These are phyloP conservation scores for Fragilaria crotonensis DNA, from an alignment of 108 stramenopile genomes.

Conservation along the genomic window DNA sequence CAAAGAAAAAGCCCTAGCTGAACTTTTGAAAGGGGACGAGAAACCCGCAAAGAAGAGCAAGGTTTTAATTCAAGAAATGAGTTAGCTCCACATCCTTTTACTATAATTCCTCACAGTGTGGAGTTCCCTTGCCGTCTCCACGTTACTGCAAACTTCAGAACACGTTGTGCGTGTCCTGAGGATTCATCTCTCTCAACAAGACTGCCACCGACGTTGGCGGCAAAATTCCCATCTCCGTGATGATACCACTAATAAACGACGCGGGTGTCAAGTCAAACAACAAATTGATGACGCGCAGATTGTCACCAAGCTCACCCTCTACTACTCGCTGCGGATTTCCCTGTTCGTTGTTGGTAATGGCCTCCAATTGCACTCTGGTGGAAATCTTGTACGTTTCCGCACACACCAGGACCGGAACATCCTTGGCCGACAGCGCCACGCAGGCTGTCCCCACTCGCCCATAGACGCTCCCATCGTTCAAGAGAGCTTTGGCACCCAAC, in stretches of 20 bases:
- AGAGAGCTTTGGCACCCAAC: conserved; percentile 92
- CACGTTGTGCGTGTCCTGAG: conserved; percentile 14
- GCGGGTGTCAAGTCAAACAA: conserved; percentile 95
- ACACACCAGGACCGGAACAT: conserved; percentile 92
- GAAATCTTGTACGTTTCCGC: conserved; percentile 99
- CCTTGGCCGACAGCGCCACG: conserved; percentile 88
- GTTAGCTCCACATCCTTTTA: too few species aligned
- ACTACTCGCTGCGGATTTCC: conserved; percentile 63
- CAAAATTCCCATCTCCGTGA: conserved; percentile 96
- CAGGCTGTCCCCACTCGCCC: conserved; percentile 91
- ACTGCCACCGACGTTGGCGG: conserved; percentile 97
- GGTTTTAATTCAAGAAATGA: not conserved
- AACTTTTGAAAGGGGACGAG: too few species aligned
- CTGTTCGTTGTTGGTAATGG: conserved; percentile 93
- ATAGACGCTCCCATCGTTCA: conserved; percentile 92
- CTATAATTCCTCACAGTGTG: too few species aligned
- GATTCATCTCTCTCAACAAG: conserved; percentile 90
- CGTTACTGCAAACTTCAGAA: not conserved
- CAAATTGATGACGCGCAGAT: conserved; percentile 78
- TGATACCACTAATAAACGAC: conserved; percentile 92
- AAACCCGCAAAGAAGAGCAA: not conserved
- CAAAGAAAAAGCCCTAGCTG: too few species aligned
- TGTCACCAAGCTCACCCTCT: conserved; percentile 17
- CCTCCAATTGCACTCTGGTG: conserved; percentile 93
- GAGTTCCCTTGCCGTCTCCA: not conserved